These are phyloP conservation scores for Lumnitzera littorea DNA, from an alignment of 345 rosid genomes.

Conservation along the genomic window DNA sequence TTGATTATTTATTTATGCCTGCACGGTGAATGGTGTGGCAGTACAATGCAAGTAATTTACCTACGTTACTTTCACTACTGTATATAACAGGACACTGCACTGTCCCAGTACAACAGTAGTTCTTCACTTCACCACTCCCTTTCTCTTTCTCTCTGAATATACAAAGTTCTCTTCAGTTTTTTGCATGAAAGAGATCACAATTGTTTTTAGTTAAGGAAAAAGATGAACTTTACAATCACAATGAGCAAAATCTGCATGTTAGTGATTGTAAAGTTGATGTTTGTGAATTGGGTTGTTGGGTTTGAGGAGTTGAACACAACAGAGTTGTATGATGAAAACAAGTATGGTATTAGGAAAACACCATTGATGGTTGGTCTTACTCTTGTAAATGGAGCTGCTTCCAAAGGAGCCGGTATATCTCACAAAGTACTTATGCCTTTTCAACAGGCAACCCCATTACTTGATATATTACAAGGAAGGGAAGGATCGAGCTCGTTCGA, in stretches of 20 bases:
- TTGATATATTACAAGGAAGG: not conserved
- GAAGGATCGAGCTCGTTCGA: too few relatives aligned
- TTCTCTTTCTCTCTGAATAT: not conserved
- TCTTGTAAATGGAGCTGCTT: conserved; percentile 24
- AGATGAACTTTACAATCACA: not conserved
- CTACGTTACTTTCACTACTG: too few relatives aligned
- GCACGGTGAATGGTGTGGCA: too few relatives aligned
- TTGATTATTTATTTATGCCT: too few relatives aligned
- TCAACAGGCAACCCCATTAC: not conserved
- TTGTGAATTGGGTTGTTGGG: conserved; percentile 16
- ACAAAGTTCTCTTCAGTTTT: too few relatives aligned
- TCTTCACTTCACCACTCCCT: not conserved
- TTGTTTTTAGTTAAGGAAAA: not conserved
- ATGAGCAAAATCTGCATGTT: conserved; percentile 2
- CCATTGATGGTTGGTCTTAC: conserved; percentile 27
- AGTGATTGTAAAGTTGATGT: conserved; percentile 10
- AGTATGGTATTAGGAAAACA: conserved; percentile 8
- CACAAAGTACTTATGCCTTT: not conserved
- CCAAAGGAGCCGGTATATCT: conserved; percentile 27
- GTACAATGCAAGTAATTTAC: too few relatives aligned
- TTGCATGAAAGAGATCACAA: too few relatives aligned
- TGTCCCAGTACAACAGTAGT: not conserved
- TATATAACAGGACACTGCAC: not conserved
- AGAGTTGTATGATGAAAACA: not conserved
- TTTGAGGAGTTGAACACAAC: conserved; percentile 12